A percentile compares a stretch with the other conserved stretches of the same genome.
phyloP scores from a whole-genome alignment of 2,329 filamentous ascomycete genomes.

The Colletotrichum filicis region DNA sequence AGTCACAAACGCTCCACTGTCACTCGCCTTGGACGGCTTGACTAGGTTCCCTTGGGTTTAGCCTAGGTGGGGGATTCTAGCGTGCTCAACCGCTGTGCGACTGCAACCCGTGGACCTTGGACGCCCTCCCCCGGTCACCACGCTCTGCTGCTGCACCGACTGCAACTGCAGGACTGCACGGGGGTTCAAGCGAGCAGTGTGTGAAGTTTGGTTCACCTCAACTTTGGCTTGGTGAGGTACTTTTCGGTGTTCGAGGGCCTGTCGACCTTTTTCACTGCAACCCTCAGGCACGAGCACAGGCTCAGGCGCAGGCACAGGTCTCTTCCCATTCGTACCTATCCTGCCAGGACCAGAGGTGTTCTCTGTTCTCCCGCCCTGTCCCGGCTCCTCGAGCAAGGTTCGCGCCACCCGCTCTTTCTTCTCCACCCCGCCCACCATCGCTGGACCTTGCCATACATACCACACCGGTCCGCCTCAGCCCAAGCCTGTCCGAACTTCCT shows the following conservation, averaged over 20 bases:
- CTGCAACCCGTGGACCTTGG: too few species aligned
- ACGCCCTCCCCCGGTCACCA: constrained; percentile 14
- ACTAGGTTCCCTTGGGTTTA: constrained; percentile 34
- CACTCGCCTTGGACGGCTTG: constrained; percentile 22
- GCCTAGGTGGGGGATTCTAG: constrained; percentile 29
- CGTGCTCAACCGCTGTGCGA: constrained; percentile 26
- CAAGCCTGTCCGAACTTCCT: constrained; percentile 29
- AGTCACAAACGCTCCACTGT: constrained; percentile 31
- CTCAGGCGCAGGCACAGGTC: constrained; percentile 33
- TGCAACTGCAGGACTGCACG: constrained; percentile 21
- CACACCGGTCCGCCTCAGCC: constrained; percentile 35
- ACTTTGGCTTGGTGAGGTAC: constrained; percentile 17
- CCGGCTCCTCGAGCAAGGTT: constrained; percentile 31
- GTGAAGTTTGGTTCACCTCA: constrained; percentile 17
- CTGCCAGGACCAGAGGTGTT: too few species aligned
- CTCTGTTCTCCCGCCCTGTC: constrained; percentile 31
- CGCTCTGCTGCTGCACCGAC: constrained; percentile 11
- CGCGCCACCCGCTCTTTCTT: constrained; percentile 35
- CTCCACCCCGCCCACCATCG: constrained; percentile 34
- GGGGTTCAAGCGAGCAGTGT: constrained; percentile 31
- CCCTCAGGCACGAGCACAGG: constrained; percentile 28
- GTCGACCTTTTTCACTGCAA: constrained; percentile 23
- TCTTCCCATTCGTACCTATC: constrained; percentile 22
- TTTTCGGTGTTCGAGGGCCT: constrained; percentile 24
- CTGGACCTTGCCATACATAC: constrained; percentile 36